Percentiles rank a stretch among this genome's conserved stretches.
phyloP scores from a whole-genome alignment of 495 filamentous ascomycete species.

The Hyphodiscus hymeniophilus region DNA sequence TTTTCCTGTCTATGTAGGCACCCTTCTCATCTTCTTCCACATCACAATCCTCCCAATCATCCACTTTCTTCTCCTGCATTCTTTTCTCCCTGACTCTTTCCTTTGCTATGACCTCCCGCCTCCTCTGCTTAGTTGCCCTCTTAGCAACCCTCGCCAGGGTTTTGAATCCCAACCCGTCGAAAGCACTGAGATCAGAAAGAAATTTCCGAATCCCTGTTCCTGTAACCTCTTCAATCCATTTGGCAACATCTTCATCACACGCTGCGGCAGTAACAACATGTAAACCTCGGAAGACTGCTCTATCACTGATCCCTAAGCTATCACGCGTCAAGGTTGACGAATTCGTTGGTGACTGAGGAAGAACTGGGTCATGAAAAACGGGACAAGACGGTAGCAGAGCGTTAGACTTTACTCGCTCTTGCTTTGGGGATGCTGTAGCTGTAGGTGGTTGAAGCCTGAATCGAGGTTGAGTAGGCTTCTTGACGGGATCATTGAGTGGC shows the following conservation, averaged over 20 bases:
- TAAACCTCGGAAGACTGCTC: slow-evolving; percentile 38
- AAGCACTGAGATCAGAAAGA: slow-evolving; percentile 35
- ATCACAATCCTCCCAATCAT: neutral
- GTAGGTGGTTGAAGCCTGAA: neutral
- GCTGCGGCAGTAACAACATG: slow-evolving; percentile 40
- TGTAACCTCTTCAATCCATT: slow-evolving; percentile 33
- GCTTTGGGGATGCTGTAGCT: neutral
- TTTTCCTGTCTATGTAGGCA: neutral
- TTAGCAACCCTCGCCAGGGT: slow-evolving; percentile 11
- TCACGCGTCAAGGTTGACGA: slow-evolving; percentile 5
- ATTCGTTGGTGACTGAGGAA: neutral
- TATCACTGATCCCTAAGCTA: slow-evolving; percentile 30
- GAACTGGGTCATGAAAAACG: neutral
- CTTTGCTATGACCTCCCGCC: slow-evolving; percentile 5
- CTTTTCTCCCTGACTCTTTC: slow-evolving; percentile 8
- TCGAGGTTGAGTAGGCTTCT: neutral
- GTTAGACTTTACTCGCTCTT: neutral
- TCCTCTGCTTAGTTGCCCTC: slow-evolving; percentile 14
- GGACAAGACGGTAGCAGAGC: neutral
- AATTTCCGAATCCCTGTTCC: slow-evolving; percentile 38
- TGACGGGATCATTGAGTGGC: slow-evolving; percentile 10
- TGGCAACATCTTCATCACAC: slow-evolving; percentile 36
- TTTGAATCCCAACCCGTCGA: slow-evolving; percentile 29
- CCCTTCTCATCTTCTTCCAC: neutral
- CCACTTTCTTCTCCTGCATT: neutral